Evolutionary conservation across 805 yeast genomes (phyloP).

Genomic region (Blastobotrys robertii): DNA sequence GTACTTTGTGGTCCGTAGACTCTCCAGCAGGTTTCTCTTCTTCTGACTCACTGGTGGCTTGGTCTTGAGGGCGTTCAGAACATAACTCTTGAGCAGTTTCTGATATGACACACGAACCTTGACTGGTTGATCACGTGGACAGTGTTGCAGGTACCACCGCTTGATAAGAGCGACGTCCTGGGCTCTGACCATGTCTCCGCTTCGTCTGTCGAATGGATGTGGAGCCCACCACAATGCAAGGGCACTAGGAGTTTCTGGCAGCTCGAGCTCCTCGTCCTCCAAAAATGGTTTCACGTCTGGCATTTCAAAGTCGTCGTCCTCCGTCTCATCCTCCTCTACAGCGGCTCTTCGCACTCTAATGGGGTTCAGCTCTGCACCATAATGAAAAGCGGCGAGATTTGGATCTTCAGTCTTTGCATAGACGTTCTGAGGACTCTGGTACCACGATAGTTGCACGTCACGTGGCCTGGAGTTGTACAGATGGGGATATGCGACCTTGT

Average conservation of each 20-base stretch:
- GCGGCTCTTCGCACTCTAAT: conserved; percentile 26
- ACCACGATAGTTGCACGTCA: conserved; percentile 51
- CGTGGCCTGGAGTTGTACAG: conserved; percentile 71
- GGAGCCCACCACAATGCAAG: conserved; percentile 72
- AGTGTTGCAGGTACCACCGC: conserved; percentile 67
- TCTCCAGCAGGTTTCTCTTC: conserved; percentile 51
- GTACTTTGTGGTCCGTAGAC: conserved; percentile 68
- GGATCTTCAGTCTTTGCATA: conserved; percentile 38
- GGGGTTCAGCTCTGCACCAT: conserved; percentile 47
- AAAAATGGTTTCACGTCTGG: conserved; percentile 31
- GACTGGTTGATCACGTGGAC: conserved; percentile 40
- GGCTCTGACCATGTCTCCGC: conserved; percentile 68
- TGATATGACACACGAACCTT: conserved; percentile 86
- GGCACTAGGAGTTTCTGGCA: conserved; percentile 41
- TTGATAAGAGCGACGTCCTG: conserved; percentile 84
- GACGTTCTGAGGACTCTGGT: conserved; percentile 53
- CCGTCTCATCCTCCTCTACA: conserved; percentile 19
- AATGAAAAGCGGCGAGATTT: conserved; percentile 46
- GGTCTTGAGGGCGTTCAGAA: conserved; percentile 59
- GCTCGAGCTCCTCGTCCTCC: conserved; percentile 35
- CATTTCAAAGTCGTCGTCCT: conserved; percentile 32
- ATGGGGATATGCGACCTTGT: conserved; percentile 77
- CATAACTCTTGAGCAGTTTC: conserved; percentile 67
- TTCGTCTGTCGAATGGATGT: conserved; percentile 69
- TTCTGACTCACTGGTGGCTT: conserved; percentile 34